These are phyloP conservation scores for Vicia faba DNA, from an alignment of 306 rosid genomes.

Conservation along the genomic window DNA sequence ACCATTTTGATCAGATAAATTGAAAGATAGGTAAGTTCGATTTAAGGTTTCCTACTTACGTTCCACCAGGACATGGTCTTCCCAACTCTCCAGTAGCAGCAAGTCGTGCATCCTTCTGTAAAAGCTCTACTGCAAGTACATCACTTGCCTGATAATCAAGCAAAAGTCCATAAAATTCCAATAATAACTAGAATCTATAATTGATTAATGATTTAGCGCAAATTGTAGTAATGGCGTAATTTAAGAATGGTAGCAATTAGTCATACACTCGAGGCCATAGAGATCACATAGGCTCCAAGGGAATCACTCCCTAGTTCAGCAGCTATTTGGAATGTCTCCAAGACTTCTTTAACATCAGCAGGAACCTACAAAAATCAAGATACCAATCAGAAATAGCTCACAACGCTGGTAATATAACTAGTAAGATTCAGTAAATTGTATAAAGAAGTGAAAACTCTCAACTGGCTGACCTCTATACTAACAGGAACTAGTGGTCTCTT, in stretches of 20 bases:
- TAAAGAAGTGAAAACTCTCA: neutral
- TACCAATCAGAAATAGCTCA: constrained; percentile 20
- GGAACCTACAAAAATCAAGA: constrained; percentile 60
- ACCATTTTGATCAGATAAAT: constrained; percentile 8
- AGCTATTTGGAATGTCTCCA: constrained; percentile 79
- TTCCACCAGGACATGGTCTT: constrained; percentile 86
- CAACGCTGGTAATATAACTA: too few relatives aligned
- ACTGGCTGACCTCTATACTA: constrained; percentile 63
- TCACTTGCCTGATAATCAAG: constrained; percentile 81
- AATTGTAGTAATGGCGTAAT: constrained; percentile 5
- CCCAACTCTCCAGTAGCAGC: constrained; percentile 81
- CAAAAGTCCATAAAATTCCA: constrained; percentile 14
- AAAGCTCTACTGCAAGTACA: constrained; percentile 93
- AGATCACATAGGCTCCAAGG: constrained; percentile 94
- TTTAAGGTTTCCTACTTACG: constrained; percentile 55
- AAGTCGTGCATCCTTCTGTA: constrained; percentile 93
- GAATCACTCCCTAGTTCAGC: constrained; percentile 90
- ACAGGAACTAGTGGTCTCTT: constrained; percentile 89
- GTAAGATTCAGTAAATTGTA: too few relatives aligned
- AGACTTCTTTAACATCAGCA: constrained; percentile 72
- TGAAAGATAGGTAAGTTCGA: constrained; percentile 28
- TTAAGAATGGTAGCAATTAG: constrained; percentile 27
- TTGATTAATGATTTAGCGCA: constrained; percentile 10
- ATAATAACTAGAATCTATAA: constrained; percentile 21
- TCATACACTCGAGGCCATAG: constrained; percentile 91